phyloP scores from a whole-genome alignment of 2,329 filamentous ascomycete species.

The Drechslerella dactyloides region DNA sequence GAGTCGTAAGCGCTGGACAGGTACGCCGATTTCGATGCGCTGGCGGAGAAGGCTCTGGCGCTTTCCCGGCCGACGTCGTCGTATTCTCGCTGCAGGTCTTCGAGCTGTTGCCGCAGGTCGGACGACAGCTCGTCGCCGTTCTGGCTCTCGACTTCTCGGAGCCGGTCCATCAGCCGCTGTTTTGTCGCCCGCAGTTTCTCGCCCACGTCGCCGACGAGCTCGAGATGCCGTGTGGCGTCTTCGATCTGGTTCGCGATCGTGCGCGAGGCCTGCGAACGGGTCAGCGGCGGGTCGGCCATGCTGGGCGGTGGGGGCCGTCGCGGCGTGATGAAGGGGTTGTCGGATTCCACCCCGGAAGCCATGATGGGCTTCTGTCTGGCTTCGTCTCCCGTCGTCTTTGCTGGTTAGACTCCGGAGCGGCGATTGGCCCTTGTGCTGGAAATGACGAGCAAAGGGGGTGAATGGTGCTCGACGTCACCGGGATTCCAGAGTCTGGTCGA shows the following conservation, averaged over 20 bases:
- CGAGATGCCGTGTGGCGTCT: constrained; percentile 88
- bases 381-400: neutral
- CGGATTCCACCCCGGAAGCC: constrained; percentile 25
- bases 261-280: constrained; percentile 83
- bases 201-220: constrained; percentile 88
- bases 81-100: constrained; percentile 91
- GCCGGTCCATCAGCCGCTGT: constrained; percentile 77
- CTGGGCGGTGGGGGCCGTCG: constrained; percentile 36
- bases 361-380: constrained; percentile 15
- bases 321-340: constrained; percentile 54
- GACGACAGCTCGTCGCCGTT: constrained; percentile 76
- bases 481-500: neutral
- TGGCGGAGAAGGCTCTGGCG: constrained; percentile 83
- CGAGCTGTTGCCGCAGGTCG: constrained; percentile 80
- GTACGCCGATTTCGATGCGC: constrained; percentile 77
- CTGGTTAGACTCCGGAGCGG: no score
- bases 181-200: constrained; percentile 86
- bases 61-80: constrained; percentile 91
- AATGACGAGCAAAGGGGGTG: neutral
- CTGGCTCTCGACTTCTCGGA: constrained; percentile 82
- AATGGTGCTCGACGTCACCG: neutral
- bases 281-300: constrained; percentile 60
- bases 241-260: constrained; percentile 88
- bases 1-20: constrained; percentile 64
- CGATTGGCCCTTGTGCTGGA: neutral